These are phyloP conservation scores for Trichophyton equinum DNA, from an alignment of 2,329 filamentous ascomycete species.

Conservation along the genomic window DNA sequence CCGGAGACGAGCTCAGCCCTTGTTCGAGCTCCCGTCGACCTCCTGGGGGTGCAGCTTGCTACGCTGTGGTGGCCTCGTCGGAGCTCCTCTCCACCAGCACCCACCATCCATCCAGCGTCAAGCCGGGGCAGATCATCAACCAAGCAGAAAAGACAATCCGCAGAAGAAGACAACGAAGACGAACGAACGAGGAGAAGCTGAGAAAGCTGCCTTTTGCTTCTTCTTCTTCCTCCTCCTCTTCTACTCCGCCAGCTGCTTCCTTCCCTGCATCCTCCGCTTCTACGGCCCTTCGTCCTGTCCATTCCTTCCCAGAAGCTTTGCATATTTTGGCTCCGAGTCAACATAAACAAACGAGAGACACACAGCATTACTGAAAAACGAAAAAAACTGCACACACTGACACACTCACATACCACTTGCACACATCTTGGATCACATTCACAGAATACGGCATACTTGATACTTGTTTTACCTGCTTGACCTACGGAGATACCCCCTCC, in stretches of 20 bases:
- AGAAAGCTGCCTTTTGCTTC: neutral
- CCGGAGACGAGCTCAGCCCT: neutral
- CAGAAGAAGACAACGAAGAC: neutral
- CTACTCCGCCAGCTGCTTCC: neutral
- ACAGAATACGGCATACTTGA: neutral
- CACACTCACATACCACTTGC: neutral
- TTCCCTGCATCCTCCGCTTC: neutral
- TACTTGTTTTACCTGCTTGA: neutral
- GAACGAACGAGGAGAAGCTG: neutral
- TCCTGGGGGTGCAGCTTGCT: neutral
- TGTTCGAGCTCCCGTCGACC: neutral
- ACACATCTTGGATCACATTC: neutral
- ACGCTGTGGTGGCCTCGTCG: neutral
- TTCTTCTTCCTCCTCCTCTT: neutral
- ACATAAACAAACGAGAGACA: constrained; percentile 1
- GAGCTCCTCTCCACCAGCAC: neutral
- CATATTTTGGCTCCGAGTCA: neutral
- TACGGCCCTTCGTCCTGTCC: neutral
- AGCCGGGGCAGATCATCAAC: neutral
- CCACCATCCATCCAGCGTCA: neutral
- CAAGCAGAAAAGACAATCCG: neutral
- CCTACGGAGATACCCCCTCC: neutral
- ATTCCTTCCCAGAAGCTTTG: neutral
- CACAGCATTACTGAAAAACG: too few species aligned
- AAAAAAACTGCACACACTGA: too few species aligned